phyloP scores from a whole-genome alignment of 225 moss, liverwort and hornwort genomes.

The Thuidium tamariscinum region DNA sequence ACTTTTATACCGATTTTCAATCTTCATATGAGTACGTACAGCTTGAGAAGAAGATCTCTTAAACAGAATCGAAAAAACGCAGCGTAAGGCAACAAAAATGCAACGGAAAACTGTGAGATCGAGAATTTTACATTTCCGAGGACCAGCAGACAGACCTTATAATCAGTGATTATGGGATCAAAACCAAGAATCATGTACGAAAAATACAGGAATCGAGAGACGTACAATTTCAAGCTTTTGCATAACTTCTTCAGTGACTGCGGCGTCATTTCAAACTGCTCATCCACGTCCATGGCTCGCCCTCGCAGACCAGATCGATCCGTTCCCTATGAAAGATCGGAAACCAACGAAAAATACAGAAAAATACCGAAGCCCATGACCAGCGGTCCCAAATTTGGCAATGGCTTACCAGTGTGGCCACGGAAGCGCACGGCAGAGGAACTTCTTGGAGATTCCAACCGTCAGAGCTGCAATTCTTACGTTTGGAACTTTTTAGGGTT shows the following conservation, averaged over 20 bases:
- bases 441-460: background rate
- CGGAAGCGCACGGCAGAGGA: background rate
- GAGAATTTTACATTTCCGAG: background rate
- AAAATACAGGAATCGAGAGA: background rate
- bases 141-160: background rate
- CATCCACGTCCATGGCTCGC: slow-evolving; percentile 8
- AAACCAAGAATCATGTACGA: background rate
- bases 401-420: background rate
- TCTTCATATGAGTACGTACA: background rate
- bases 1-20: too few species aligned
- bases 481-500: background rate
- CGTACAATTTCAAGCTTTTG: slow-evolving; percentile 21
- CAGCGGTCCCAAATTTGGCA: background rate
- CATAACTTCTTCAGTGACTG: slow-evolving; percentile 28
- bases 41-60: background rate
- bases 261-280: slow-evolving; percentile 23
- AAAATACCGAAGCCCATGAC: background rate
- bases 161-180: background rate
- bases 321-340: background rate
- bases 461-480: background rate
- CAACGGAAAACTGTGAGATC: background rate
- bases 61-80: too few species aligned
- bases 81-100: background rate
- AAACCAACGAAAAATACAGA: background rate
- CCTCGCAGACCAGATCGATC: background rate